phyloP scores from a whole-genome alignment of 805 yeast genomes.

The Sporopachydermia quercuum region DNA sequence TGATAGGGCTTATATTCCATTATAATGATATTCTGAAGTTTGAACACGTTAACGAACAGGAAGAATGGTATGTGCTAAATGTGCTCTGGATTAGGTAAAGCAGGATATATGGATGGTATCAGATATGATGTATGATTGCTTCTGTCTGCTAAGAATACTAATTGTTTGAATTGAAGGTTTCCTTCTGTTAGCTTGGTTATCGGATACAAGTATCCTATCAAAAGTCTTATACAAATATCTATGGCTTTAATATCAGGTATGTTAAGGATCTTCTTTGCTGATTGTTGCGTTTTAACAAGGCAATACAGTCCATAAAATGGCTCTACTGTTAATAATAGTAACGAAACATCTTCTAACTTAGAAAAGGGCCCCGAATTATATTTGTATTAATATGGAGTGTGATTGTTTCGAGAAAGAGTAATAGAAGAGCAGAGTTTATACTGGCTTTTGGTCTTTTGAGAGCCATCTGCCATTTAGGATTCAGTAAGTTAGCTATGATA shows the following conservation, averaged over 20 bases:
- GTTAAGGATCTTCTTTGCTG: background rate
- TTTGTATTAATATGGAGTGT: background rate
- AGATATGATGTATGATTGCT: too few species aligned
- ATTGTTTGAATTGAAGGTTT: too few species aligned
- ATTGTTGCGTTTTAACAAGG: too few species aligned
- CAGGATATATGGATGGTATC: too few species aligned
- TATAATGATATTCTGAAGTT: background rate
- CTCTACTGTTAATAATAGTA: too few species aligned
- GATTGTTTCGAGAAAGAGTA: background rate
- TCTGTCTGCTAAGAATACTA: too few species aligned
- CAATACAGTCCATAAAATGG: too few species aligned
- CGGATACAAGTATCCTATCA: background rate
- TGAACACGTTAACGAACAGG: background rate
- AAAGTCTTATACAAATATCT: background rate
- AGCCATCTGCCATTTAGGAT: background rate
- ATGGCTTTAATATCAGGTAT: background rate
- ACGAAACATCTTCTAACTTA: background rate
- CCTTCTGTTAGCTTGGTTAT: background rate
- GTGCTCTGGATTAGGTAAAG: too few species aligned
- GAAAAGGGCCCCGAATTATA: background rate
- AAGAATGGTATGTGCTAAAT: background rate
- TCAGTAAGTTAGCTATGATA: background rate
- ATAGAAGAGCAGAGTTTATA: background rate
- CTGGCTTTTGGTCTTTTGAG: background rate
- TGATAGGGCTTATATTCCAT: background rate